Base-by-base conservation (phyloP, 352 stramenopile species). In the Globisporangium sylvaticum region DNA sequence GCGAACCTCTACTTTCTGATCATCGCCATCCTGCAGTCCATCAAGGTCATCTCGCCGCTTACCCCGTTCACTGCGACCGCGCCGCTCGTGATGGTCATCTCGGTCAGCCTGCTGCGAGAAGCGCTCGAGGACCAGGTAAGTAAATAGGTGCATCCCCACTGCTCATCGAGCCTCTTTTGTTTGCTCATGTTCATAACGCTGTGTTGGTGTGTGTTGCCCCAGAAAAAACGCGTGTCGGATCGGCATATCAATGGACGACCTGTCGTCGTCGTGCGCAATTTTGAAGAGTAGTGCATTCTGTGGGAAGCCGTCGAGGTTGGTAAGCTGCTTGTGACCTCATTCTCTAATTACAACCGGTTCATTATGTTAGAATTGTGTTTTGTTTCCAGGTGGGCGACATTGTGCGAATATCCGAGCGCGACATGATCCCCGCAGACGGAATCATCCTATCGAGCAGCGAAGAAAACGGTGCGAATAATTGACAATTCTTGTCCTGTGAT, bases 381-480 rank as follows among this genome's bases (percentile, higher is more conserved):
- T n/a, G n/a, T n/a, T n/a, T n/a, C 20, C 67, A 89, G 69, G 85
- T 96, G 20, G 94, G 94, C 1, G 86, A 96, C 57, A 84, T 98
- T 34, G 63, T 98, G 32, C 71, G 82, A 50, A 83, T 98, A 48
- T 70, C 76, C 8, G 91, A 98, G 70, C 73, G 85, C 24, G 88
- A 97, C 31, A 70, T 84, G 8, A 91, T 98, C 53, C 94, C 96
- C 3, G 94, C 95, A 0, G 96, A 98, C 70, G 78, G 97, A 7
- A 81, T 98, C 6, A 74, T 98, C 32, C 73, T 98, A 1, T 79
- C 88, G 1, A 92, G 84, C 54, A 90, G 76, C 46, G 89, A 97
- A 64, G 78, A 90, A 6, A 81, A 95, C 29, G 94, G 81, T 88
- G 60, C 25, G 34, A 27, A 14, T 12, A 20, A 34, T 58, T 37